A percentile compares a stretch with the other conserved stretches of the same genome.
These are phyloP conservation scores for Penicillium sp. DNA, from an alignment of 2,329 filamentous ascomycete genomes.

Conservation along the genomic window DNA sequence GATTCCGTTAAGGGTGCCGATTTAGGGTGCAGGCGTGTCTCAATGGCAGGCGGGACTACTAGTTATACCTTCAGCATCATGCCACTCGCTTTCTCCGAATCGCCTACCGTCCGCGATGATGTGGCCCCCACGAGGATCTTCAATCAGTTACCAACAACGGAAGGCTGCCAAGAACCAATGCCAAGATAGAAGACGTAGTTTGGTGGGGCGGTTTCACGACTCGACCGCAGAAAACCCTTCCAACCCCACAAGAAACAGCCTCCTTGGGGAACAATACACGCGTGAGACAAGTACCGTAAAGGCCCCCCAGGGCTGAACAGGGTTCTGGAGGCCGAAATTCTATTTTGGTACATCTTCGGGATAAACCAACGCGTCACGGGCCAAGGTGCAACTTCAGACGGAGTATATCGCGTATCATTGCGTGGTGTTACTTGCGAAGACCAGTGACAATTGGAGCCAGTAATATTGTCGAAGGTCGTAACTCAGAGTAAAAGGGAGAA, in stretches of 20 bases:
- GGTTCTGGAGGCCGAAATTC: neutral
- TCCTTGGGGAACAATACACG: neutral
- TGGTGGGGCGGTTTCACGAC: neutral
- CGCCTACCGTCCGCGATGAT: neutral
- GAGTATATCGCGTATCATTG: neutral
- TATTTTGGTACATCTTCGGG: neutral
- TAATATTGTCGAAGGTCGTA: neutral
- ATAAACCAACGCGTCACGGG: neutral
- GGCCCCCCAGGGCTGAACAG: neutral
- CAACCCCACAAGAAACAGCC: neutral
- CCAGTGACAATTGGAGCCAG: neutral
- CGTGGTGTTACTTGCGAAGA: neutral
- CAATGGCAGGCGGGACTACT: no score
- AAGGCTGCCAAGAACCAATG: neutral
- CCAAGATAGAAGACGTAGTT: neutral
- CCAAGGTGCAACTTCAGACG: neutral
- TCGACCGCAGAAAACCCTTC: neutral
- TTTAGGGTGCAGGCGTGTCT: no score
- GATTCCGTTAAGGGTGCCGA: no score
- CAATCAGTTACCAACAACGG: neutral
- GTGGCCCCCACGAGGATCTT: neutral
- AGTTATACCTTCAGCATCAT: neutral
- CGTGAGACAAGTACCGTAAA: neutral
- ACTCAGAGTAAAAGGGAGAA: neutral
- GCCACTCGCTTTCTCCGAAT: neutral